phyloP scores from a whole-genome alignment of 2,329 filamentous ascomycete species.

The Albophoma yamanashiensis region DNA sequence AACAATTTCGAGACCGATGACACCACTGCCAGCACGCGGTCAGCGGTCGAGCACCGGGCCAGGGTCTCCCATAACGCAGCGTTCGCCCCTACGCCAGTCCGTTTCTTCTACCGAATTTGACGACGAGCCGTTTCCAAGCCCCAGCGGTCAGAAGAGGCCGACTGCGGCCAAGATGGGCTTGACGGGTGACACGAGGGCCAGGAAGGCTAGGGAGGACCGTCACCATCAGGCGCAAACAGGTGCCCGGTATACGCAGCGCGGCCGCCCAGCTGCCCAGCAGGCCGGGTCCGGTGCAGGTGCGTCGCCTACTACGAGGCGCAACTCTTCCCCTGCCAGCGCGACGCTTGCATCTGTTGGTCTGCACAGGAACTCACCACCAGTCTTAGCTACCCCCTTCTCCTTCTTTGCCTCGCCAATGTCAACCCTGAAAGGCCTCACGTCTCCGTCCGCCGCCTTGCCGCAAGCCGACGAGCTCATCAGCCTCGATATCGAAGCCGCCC shows the following conservation, averaged over 20 bases:
- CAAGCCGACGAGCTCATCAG: slow-evolving; percentile 43
- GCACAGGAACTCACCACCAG: slow-evolving; percentile 6
- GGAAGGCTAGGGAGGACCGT: slow-evolving; percentile 1
- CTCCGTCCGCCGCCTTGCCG: slow-evolving; percentile 11
- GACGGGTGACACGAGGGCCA: slow-evolving; percentile 17
- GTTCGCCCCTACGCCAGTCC: neutral
- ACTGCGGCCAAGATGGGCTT: slow-evolving; percentile 14
- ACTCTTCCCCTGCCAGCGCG: neutral
- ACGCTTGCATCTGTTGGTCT: neutral
- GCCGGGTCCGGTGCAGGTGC: neutral
- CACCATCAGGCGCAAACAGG: slow-evolving; percentile 7
- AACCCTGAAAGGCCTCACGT: slow-evolving; percentile 21
- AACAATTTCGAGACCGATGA: neutral
- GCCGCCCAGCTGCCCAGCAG: slow-evolving; percentile 1
- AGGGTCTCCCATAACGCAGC: neutral
- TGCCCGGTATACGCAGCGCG: slow-evolving; percentile 13
- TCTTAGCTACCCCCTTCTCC: slow-evolving; percentile 25
- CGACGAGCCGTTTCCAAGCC: neutral
- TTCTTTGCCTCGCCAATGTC: slow-evolving; percentile 36
- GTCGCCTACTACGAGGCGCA: slow-evolving; percentile 3
- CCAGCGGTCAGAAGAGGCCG: slow-evolving; percentile 5
- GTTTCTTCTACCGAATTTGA: neutral
- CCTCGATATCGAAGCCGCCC: slow-evolving; percentile 42
- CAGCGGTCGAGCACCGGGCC: neutral
- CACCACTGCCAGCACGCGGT: neutral